phyloP scores from a whole-genome alignment of 1,139 yeast species.

The Pichia sp. region DNA sequence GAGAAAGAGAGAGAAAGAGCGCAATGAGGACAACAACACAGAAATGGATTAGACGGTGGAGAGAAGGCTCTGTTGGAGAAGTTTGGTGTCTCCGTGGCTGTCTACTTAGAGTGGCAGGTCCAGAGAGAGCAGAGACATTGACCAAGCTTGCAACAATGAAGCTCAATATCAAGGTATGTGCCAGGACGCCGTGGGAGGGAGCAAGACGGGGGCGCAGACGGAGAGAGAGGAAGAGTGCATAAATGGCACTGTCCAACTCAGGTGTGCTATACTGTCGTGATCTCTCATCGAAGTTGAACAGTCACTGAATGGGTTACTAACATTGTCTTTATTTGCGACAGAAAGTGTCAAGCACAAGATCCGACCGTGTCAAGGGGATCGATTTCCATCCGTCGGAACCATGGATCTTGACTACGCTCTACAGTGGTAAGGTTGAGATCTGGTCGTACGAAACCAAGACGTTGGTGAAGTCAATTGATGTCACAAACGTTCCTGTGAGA shows the following conservation, averaged over 20 bases:
- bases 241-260: not conserved
- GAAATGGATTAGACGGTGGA: not conserved
- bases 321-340: constrained; percentile 26
- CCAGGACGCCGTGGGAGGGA: too few species aligned
- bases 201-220: too few species aligned
- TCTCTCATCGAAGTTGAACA: not conserved
- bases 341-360: constrained; percentile 78
- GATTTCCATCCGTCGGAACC: constrained; percentile 98
- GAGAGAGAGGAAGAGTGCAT: not conserved
- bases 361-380: constrained; percentile 95
- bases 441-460: constrained; percentile 86
- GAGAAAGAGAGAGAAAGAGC: not conserved
- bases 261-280: not conserved
- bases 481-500: constrained; percentile 90
- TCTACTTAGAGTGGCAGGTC: not conserved
- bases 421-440: constrained; percentile 83
- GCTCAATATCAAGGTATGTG: constrained; percentile 33
- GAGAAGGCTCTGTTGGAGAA: constrained; percentile 2
- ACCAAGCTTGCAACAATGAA: constrained; percentile 22
- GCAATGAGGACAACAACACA: not conserved
- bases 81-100: not conserved
- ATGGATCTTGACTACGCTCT: constrained; percentile 85
- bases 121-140: not conserved
- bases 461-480: constrained; percentile 70
- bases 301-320: not conserved